Base-by-base conservation (phyloP, 2,329 filamentous ascomycete genomes). In the Verticillium albo-atrum region DNA sequence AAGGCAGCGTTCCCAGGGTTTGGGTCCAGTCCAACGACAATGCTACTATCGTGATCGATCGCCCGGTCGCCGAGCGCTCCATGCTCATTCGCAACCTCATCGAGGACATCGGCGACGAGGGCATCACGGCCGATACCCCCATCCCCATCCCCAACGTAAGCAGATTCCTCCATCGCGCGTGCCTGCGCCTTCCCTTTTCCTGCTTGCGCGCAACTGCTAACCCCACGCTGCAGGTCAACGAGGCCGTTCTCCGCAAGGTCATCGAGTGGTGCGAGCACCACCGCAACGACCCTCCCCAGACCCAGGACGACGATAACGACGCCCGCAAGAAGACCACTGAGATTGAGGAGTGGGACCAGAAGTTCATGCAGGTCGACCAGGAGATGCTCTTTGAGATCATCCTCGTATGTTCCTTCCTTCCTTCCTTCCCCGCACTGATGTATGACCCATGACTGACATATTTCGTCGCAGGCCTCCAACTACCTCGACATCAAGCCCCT, bases 361-460 rank as follows among this genome's bases (percentile, higher is more conserved):
- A 99, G 79, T 99, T 98, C 77, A 98, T 99, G 95, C 94, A 98
- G 78, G 95, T 99, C 20, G 95, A 99, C 74, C 95, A 99, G 73
- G 95, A 99, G 79, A 98, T 99, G 95, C 86, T 99, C 2, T 99
- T 99, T 67, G 95, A 99, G 81, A 98, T 99, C 71, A 99, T 99
- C 68, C 84, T 99, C 27, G 92, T 95, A 84, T 61, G 89, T 82
- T 58, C 35, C 27, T 20, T 27, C n/a, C n/a, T n/a, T n/a, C n/a
- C n/a, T n/a, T n/a, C n/a, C n/a, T n/a, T 50, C n/a, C 32, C 42
- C 37, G 20, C 15, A 42, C 17, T 25, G 34, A n/a, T 50, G 7
- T 23, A 6, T 4, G 10, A 7, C n/a, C 42, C 20, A 1, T 27
- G 20, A 51, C 20, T 35, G 32, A 15, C 23, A 30, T 5, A 15